Percentiles rank a stretch among this genome's conserved stretches.
These are phyloP conservation scores for Blastocystis sp. DNA, from an alignment of 352 stramenopile genomes.

Conservation along the genomic window DNA sequence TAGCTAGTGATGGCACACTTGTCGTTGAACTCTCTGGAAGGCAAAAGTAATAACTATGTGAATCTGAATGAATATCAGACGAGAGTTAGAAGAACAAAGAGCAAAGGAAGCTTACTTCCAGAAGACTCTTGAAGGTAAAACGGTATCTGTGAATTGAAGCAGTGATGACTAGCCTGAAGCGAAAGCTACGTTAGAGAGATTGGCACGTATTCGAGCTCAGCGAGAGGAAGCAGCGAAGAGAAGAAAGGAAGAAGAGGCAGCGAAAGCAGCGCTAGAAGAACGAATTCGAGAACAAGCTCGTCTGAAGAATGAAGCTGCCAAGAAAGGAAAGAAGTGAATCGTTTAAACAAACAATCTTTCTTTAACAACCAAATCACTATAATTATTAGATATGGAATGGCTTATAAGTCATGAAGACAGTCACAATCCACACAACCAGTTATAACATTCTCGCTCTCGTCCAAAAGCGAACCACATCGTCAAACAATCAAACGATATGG, in stretches of 20 bases:
- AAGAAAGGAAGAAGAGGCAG: slow-evolving; percentile 58
- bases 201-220: slow-evolving; percentile 50
- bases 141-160: neutral
- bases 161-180: slow-evolving; percentile 14
- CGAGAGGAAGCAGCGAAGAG: slow-evolving; percentile 40
- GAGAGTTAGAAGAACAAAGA: slow-evolving; percentile 35
- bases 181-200: slow-evolving; percentile 39
- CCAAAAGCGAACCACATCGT: slow-evolving; percentile 41
- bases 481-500: neutral
- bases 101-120: slow-evolving; percentile 55
- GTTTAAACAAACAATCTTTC: neutral
- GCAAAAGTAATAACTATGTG: neutral
- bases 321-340: slow-evolving; percentile 43
- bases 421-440: slow-evolving; percentile 16
- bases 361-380: neutral
- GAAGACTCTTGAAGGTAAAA: slow-evolving; percentile 43
- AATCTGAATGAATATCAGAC: neutral
- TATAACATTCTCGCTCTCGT: slow-evolving; percentile 49
- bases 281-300: slow-evolving; percentile 16
- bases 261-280: slow-evolving; percentile 11
- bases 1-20: neutral
- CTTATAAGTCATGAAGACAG: slow-evolving; percentile 48
- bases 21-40: slow-evolving; percentile 46
- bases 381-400: slow-evolving; percentile 59
- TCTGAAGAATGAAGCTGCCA: slow-evolving; percentile 23